A percentile compares a stretch with the other conserved stretches of the same genome.
phyloP scores from a whole-genome alignment of 2,329 filamentous ascomycete genomes.

The Talaromyces pinophilus region DNA sequence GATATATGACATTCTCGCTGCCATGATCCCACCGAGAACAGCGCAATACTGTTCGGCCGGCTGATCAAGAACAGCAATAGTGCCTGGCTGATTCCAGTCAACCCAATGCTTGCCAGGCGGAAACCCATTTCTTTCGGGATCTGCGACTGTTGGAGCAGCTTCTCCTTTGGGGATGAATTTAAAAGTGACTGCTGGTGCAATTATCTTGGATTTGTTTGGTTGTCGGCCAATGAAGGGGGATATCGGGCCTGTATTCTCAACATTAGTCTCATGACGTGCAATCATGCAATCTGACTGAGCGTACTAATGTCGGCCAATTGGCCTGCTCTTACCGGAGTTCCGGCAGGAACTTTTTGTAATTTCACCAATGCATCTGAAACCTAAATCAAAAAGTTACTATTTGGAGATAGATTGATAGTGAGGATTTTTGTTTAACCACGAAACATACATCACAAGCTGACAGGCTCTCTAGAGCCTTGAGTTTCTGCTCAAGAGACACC shows the following conservation, averaged over 20 bases:
- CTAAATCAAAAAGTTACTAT: conserved; percentile 41
- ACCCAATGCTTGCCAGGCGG: conserved; percentile 66
- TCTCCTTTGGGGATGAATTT: conserved; percentile 61
- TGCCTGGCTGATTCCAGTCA: conserved; percentile 61
- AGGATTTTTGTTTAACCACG: not conserved
- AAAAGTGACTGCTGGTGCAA: conserved; percentile 48
- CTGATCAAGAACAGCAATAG: conserved; percentile 67
- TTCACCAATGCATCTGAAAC: conserved; percentile 73
- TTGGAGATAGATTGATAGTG: not conserved
- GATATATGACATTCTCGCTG: conserved; percentile 64
- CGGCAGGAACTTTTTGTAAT: conserved; percentile 59
- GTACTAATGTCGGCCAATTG: conserved; percentile 64
- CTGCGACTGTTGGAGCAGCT: conserved; percentile 36
- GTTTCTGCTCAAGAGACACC: conserved; percentile 18
- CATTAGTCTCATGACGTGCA: conserved; percentile 1
- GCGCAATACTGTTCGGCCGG: conserved; percentile 67
- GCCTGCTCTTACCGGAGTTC: conserved; percentile 62
- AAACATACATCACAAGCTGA: conserved; percentile 24
- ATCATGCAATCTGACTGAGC: not conserved
- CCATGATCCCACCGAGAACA: conserved; percentile 76
- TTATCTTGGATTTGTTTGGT: conserved; percentile 36
- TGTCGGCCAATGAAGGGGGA: conserved; percentile 36
- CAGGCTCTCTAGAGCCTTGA: conserved; percentile 16
- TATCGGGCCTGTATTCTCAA: conserved; percentile 34
- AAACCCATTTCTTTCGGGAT: conserved; percentile 51